Conservation (phyloP, 2,329 filamentous ascomycete species). For the Fusarium beomiforme region DNA sequence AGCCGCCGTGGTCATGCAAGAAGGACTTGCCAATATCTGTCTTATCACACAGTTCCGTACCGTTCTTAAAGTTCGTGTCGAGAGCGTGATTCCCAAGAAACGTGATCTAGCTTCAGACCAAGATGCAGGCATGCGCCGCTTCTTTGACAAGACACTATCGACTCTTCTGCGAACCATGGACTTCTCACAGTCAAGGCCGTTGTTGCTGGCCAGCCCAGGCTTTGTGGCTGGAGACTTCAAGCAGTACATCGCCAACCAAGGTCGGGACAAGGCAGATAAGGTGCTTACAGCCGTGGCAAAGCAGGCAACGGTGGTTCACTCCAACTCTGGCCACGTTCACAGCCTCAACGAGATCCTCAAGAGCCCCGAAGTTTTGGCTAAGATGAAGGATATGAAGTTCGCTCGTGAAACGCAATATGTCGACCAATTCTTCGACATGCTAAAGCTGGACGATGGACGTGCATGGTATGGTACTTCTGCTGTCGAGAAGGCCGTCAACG, state of each 20-base stretch:
- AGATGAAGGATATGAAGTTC: constrained; percentile 88
- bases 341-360: constrained; percentile 88
- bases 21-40: constrained; percentile 84
- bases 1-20: constrained; percentile 93
- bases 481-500: constrained; percentile 82
- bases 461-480: constrained; percentile 91
- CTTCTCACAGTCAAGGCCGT: constrained; percentile 72
- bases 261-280: constrained; percentile 70
- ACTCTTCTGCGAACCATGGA: constrained; percentile 83
- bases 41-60: constrained; percentile 84
- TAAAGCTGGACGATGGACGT: constrained; percentile 85
- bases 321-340: constrained; percentile 86
- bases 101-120: constrained; percentile 71
- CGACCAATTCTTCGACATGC: constrained; percentile 81
- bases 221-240: constrained; percentile 87
- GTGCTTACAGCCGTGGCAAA: constrained; percentile 69
- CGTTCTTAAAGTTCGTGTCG: constrained; percentile 70
- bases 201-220: constrained; percentile 88
- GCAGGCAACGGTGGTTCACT: constrained; percentile 79
- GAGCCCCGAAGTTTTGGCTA: constrained; percentile 78
- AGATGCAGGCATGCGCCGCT: constrained; percentile 74
- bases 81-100: constrained; percentile 75
- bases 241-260: constrained; percentile 74
- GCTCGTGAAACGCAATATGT: constrained; percentile 84
- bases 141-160: constrained; percentile 80